phyloP scores from a whole-genome alignment of 2,329 filamentous ascomycete genomes.

The Sclerotinia sclerotiorum region DNA sequence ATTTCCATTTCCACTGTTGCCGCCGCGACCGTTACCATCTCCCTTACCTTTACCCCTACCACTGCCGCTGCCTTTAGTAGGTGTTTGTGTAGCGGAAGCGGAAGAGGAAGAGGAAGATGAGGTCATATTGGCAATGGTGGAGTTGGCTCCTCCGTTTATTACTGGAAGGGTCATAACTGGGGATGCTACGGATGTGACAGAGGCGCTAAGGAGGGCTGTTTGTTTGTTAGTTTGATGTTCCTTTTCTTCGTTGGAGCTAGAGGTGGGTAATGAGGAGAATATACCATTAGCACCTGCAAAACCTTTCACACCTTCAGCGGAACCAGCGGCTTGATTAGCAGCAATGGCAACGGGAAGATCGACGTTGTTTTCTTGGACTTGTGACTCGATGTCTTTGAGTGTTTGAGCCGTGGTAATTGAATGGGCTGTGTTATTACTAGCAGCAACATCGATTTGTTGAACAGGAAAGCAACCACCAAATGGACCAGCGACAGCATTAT shows the following conservation, averaged over 20 bases:
- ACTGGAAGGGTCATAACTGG: conserved; percentile 16
- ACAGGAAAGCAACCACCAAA: conserved; percentile 60
- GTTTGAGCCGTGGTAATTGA: conserved; percentile 50
- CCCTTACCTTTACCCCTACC: not conserved
- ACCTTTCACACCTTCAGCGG: conserved; percentile 38
- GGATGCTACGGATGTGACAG: conserved; percentile 17
- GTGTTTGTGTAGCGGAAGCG: not conserved
- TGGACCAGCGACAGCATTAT: conserved; percentile 56
- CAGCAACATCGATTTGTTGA: conserved; percentile 51
- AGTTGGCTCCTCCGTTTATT: conserved; percentile 1
- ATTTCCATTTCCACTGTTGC: not conserved
- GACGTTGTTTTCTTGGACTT: conserved; percentile 52
- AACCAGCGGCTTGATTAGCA: conserved; percentile 47
- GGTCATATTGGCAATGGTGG: not conserved
- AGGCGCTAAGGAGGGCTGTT: conserved; percentile 14
- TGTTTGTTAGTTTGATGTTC: not conserved
- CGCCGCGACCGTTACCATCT: not conserved
- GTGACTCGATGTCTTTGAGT: conserved; percentile 47
- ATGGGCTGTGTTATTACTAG: conserved; percentile 47
- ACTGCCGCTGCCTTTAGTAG: not conserved
- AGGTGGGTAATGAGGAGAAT: not conserved
- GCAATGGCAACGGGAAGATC: conserved; percentile 51
- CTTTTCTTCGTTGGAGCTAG: not conserved
- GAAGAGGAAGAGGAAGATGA: not conserved
- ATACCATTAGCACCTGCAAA: conserved; percentile 39